These are phyloP conservation scores for Kwoniella sp. DNA, from an alignment of 768 basidiomycete species.

Conservation along the genomic window DNA sequence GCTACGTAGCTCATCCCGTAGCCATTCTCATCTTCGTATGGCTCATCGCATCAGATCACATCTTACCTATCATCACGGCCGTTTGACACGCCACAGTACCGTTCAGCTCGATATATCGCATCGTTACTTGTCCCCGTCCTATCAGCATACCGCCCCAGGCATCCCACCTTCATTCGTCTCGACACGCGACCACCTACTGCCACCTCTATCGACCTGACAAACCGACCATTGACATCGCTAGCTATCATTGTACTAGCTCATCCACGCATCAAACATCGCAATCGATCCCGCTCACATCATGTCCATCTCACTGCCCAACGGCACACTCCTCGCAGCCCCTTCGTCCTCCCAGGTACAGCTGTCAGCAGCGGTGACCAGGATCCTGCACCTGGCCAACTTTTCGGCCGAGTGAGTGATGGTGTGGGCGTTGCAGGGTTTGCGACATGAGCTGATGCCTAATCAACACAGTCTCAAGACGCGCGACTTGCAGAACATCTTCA, in stretches of 20 bases:
- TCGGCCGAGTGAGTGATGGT: constrained; percentile 60
- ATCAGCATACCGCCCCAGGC: no score
- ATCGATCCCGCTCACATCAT: constrained; percentile 14
- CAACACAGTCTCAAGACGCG: constrained; percentile 72
- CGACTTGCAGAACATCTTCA: constrained; percentile 86
- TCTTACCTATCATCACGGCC: not conserved
- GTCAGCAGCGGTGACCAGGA: constrained; percentile 92
- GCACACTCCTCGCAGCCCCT: constrained; percentile 40
- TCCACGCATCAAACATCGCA: not conserved
- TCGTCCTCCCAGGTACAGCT: constrained; percentile 51
- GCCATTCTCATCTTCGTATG: not conserved
- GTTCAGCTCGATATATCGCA: not conserved
- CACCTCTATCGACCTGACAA: not conserved
- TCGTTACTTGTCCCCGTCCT: no score
- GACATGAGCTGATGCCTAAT: not conserved
- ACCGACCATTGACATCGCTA: not conserved
- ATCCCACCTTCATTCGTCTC: not conserved
- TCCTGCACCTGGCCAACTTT: constrained; percentile 87
- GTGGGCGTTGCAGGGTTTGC: not conserved
- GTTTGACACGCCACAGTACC: constrained; percentile 7
- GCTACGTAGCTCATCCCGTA: not conserved
- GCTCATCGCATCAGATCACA: not conserved
- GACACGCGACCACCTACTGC: not conserved
- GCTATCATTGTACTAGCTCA: not conserved
- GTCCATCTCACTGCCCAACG: constrained; percentile 48